phyloP scores from a whole-genome alignment of 345 rosid species.

The Aethionema arabicum region DNA sequence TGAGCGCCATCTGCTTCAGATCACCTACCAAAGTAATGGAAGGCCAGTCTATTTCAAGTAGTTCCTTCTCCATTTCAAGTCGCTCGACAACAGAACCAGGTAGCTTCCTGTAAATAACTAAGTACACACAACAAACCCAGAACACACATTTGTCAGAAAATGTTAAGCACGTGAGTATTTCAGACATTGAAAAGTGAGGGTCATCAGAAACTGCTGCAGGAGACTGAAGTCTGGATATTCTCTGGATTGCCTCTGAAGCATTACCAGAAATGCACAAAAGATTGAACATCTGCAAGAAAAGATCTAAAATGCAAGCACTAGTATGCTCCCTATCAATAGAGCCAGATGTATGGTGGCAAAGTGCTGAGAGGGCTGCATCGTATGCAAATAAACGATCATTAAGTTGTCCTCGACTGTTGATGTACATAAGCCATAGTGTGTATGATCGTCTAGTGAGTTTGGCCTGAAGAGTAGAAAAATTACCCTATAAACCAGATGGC shows the following conservation, averaged over 20 bases:
- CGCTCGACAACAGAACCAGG: slow-evolving; percentile 68
- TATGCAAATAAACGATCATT: slow-evolving; percentile 67
- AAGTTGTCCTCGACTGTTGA: slow-evolving; percentile 74
- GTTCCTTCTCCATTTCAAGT: slow-evolving; percentile 79
- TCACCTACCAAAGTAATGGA: slow-evolving; percentile 48
- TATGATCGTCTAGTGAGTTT: slow-evolving; percentile 64
- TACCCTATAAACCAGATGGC: slow-evolving; percentile 35
- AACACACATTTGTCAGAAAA: slow-evolving; percentile 90
- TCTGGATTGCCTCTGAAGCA: slow-evolving; percentile 58
- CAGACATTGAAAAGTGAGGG: slow-evolving; percentile 58
- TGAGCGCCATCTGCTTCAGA: slow-evolving; percentile 53
- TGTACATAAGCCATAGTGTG: slow-evolving; percentile 84
- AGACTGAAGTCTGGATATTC: slow-evolving; percentile 44
- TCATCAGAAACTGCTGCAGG: slow-evolving; percentile 55
- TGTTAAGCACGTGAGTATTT: slow-evolving; percentile 80
- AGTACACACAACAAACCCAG: slow-evolving; percentile 99
- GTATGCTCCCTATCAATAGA: slow-evolving; percentile 43
- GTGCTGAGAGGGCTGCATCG: slow-evolving; percentile 63
- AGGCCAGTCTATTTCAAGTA: slow-evolving; percentile 73
- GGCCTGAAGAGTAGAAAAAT: slow-evolving; percentile 61
- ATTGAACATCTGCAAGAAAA: slow-evolving; percentile 86
- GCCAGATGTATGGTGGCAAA: slow-evolving; percentile 50
- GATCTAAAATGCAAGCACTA: slow-evolving; percentile 85
- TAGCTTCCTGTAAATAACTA: slow-evolving; percentile 94
- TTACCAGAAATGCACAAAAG: slow-evolving; percentile 77